Percentiles rank a stretch among this genome's conserved stretches.
Evolutionary conservation across 2,329 filamentous ascomycete genomes (phyloP).

Genomic region (Chaetomiaceae sp.): DNA sequence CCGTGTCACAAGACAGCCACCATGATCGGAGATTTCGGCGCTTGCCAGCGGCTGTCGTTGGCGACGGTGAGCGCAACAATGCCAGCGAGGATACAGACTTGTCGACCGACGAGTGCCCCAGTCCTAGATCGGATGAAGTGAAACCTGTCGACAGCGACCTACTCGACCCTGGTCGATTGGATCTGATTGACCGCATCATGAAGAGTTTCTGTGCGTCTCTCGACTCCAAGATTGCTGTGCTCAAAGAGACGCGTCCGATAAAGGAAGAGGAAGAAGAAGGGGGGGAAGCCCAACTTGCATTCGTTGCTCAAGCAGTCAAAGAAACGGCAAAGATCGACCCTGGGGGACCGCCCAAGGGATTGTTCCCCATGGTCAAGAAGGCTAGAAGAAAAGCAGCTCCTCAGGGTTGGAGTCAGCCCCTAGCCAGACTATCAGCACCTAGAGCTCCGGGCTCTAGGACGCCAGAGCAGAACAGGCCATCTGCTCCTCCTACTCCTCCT

Average conservation of each 20-base stretch:
- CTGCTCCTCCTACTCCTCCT: neutral
- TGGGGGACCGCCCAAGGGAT: too few species aligned
- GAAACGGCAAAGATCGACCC: too few species aligned
- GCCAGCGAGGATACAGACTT: neutral
- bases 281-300: too few species aligned
- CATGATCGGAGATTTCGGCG: neutral
- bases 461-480: too few species aligned
- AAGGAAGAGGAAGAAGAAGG: neutral
- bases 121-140: slow-evolving; percentile 10
- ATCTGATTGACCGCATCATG: slow-evolving; percentile 25
- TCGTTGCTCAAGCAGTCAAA: neutral
- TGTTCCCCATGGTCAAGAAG: too few species aligned
- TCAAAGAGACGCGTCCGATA: neutral
- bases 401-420: neutral
- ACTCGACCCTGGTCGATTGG: neutral
- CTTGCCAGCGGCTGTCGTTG: neutral
- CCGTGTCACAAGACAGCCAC: neutral
- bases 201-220: slow-evolving; percentile 20
- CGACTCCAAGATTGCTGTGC: slow-evolving; percentile 17
- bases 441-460: neutral
- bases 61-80: neutral
- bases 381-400: neutral
- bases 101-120: slow-evolving; percentile 3
- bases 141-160: neutral
- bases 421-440: neutral